Evolutionary conservation across 164 flowering plant genomes (phyloP).

Genomic region (Stephania cephalantha): DNA sequence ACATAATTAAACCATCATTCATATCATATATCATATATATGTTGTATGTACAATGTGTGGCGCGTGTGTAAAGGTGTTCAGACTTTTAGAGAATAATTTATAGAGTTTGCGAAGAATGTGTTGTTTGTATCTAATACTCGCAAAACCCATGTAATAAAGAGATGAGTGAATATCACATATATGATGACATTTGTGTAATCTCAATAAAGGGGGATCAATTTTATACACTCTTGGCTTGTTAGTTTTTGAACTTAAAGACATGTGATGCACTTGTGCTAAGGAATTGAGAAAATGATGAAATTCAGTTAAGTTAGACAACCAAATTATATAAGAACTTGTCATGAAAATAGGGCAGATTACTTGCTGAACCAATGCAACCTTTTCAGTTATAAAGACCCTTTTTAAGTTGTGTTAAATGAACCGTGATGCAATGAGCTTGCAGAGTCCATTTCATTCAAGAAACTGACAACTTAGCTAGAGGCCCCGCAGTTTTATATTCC

Average conservation of each 20-base stretch:
- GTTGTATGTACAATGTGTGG: neutral
- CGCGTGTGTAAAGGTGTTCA: neutral
- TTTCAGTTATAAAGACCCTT: neutral
- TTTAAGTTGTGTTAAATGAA: neutral
- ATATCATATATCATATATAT: neutral
- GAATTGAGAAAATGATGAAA: neutral
- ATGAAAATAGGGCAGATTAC: neutral
- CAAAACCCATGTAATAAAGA: constrained; percentile 1
- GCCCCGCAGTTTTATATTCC: no score
- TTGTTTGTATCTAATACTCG: neutral
- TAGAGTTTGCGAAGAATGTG: neutral
- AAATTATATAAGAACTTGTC: neutral
- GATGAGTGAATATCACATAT: neutral
- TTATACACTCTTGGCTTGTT: no score
- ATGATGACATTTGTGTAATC: no score
- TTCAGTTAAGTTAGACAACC: neutral
- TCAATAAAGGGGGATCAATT: neutral
- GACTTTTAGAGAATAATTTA: neutral
- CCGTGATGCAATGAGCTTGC: neutral
- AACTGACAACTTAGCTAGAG: neutral
- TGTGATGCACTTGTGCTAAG: no score
- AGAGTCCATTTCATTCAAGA: neutral
- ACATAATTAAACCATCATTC: neutral
- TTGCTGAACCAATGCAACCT: neutral
- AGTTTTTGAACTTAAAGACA: no score